Evolutionary conservation across 495 filamentous ascomycete genomes (phyloP).

Genomic region (Penicillium fimorum): DNA sequence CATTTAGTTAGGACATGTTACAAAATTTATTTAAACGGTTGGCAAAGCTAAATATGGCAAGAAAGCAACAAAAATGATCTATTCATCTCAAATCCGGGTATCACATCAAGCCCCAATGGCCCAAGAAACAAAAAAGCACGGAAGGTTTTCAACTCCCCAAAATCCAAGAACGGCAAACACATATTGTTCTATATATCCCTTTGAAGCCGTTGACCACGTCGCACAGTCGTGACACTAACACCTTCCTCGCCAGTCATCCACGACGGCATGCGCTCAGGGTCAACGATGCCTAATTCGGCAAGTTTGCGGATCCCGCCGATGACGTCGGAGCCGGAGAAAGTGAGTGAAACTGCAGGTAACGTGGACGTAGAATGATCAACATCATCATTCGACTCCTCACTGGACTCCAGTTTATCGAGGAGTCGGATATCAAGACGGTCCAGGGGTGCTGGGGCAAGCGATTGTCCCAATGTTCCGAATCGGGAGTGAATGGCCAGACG

Average conservation of each 20-base stretch:
- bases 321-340: slow-evolving; percentile 74
- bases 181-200: slow-evolving; percentile 20
- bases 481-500: slow-evolving; percentile 56
- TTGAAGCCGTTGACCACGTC: slow-evolving; percentile 51
- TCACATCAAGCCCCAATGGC: slow-evolving; percentile 5
- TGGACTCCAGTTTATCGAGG: slow-evolving; percentile 26
- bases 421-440: slow-evolving; percentile 37
- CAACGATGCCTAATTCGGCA: slow-evolving; percentile 68
- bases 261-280: slow-evolving; percentile 75
- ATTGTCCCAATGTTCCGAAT: slow-evolving; percentile 37
- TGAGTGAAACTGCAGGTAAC: slow-evolving; percentile 51
- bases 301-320: slow-evolving; percentile 75
- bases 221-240: slow-evolving; percentile 68
- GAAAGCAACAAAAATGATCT: background rate
- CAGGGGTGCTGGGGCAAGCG: slow-evolving; percentile 25
- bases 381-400: slow-evolving; percentile 21
- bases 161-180: slow-evolving; percentile 1
- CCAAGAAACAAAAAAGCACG: background rate
- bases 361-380: slow-evolving; percentile 6
- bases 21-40: background rate
- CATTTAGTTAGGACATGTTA: background rate
- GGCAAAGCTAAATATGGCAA: background rate
- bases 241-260: slow-evolving; percentile 91
- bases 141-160: slow-evolving; percentile 4
- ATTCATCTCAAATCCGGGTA: slow-evolving; percentile 15